Percentiles rank a stretch among this genome's conserved stretches.
Conservation (phyloP, 345 rosid genomes). For the Diplotaxis tenuifolia region DNA sequence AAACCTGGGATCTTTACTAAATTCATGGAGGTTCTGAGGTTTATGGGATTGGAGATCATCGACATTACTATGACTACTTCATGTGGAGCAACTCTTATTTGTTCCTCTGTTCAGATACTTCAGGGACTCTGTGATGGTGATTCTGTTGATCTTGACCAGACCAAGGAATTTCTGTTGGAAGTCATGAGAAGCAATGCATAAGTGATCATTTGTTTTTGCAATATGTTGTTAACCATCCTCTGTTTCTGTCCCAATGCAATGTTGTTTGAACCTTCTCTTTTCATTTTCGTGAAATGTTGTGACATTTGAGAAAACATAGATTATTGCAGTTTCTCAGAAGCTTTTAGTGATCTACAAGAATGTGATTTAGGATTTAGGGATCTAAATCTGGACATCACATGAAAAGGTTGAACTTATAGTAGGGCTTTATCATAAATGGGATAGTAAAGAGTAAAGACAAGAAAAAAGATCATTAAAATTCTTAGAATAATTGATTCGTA, state of each 20-base stretch:
- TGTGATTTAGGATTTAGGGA: too few species aligned
- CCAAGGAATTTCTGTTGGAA: constrained; percentile 15
- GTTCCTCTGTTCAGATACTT: constrained; percentile 54
- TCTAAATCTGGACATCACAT: too few species aligned
- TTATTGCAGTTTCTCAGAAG: too few species aligned
- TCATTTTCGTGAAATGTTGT: too few species aligned
- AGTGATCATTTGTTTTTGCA: neutral
- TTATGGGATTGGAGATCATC: constrained; percentile 52
- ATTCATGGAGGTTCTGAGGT: constrained; percentile 54
- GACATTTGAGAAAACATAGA: too few species aligned
- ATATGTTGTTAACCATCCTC: neutral
- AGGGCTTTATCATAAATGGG: too few species aligned
- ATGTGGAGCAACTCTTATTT: constrained; percentile 53
- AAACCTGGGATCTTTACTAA: constrained; percentile 52
- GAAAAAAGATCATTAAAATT: too few species aligned
- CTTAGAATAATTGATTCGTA: too few species aligned
- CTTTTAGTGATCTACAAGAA: too few species aligned
- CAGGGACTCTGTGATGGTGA: constrained; percentile 12
- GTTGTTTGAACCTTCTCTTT: neutral
- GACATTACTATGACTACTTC: constrained; percentile 56
- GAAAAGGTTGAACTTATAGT: too few species aligned
- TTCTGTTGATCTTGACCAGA: constrained; percentile 13
- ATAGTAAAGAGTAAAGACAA: too few species aligned
- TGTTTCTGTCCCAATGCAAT: neutral
- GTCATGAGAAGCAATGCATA: constrained; percentile 23